Base-by-base conservation (phyloP, 148 eudicot species). In the Cornus florida region DNA sequence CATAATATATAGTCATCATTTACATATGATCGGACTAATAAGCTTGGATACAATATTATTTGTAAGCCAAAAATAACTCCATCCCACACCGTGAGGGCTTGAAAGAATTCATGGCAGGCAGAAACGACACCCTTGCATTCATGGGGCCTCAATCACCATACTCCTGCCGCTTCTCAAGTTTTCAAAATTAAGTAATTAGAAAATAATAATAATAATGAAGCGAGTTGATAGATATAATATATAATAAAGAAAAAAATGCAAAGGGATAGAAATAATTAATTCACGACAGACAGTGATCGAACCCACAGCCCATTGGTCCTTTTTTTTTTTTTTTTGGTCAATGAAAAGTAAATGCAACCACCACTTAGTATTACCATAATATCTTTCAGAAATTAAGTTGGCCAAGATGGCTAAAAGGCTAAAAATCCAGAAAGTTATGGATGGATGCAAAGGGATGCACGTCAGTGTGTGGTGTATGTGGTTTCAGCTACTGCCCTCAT, bases 61-160 rank as follows among this genome's bases (percentile, higher is more conserved):
- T 32, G 68, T 46, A 62, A n/a, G 32, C 32, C 77, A 39, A 39
- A 75, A 74, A 31, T 32, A 74, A 74, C 32, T 20, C 77, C 48
- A 74, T 17, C 50, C 28, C 68, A 60, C 20, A 32, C 38, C 6
- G 68, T 14, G 5, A 59, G 35, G 68, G 56, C 24, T 75, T 17
- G 20, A 74, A 19, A 62, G 22, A 19, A 62, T 62, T 62, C 23
- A n/a, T 62, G 19, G 23, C 23, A 11, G 32, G 59, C 12, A 41
- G 62, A 33, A 60, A 38, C 69, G 7, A 75, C 56, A 10, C 6
- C 9, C 31, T 39, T 43, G n/a, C 33, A 3, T n/a, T 16, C 48
- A 35, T 57, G 19, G 19, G 9, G 62, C 38, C 6, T 0, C 39
- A 13, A 12, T 10, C 19, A n/a, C 64, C 38, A 11, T 64, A 32